Base-by-base conservation (phyloP, 1,284 basidiomycete genomes). In the Cutaneotrichosporon daszewskae region DNA sequence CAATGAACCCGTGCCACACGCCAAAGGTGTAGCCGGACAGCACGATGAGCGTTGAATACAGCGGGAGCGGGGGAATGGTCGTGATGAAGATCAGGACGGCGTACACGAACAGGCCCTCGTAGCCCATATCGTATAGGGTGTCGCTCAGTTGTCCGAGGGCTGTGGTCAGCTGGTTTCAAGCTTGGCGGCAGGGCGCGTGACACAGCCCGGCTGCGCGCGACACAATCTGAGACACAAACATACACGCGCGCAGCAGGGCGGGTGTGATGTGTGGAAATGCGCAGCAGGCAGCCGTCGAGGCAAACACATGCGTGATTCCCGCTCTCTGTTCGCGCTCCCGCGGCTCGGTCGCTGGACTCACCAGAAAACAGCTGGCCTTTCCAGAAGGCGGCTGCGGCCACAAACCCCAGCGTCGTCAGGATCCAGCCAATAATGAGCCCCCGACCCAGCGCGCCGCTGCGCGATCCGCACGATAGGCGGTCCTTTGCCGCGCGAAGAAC, bases 21-120 rank as follows among this genome's bases (percentile, higher is more conserved):
- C 75, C 75, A 47, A 76, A 76, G 0, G 74, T 71, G 55, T 75
- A 76, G 8, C 75, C 75, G 11, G 70, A 69, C 3, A 76, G 60
- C 29, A 76, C 69, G 56, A 76, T 75, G 32, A 76, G 58, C 1
- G 74, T 76, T 45, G 75, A 76, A 57, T 76, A 76, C 12, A 76
- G 68, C 6, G 75, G 75, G 17, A 76, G 47, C 1, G 75, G 75
- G 3, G 75, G 70, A 34, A 72, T 64, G 27, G 66, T 69, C 1
- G 69, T 71, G 29, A 69, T 51, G 43, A 68, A 66, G 37, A 71
- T 71, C 31, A 68, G 57, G 33, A 64, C 53, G 32, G 67, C 63
- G 57, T 74, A 56, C 50, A 72, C 60, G 49, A 61, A 27, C 31
- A 68, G 54, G 17, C 69, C 68, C 23, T 61, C 49, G 31, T 58